phyloP scores from a whole-genome alignment of 192 early-diverging fungal genomes.

The Phlyctochytrium arcticum region DNA sequence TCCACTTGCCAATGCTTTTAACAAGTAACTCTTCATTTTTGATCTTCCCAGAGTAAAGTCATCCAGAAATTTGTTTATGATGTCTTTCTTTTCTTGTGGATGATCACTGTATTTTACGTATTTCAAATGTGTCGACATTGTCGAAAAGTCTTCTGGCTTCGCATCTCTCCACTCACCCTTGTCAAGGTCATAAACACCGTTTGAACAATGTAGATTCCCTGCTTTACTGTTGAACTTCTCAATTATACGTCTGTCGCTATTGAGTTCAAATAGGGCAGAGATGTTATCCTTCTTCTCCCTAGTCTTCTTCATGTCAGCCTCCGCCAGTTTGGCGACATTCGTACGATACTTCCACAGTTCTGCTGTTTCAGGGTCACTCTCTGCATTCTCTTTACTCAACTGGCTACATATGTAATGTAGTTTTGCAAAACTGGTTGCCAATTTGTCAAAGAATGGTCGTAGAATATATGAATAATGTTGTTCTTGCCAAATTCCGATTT shows the following conservation, averaged over 20 bases:
- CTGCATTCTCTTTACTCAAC: background rate
- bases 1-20: background rate
- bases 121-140: background rate
- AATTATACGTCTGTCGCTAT: background rate
- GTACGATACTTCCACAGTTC: background rate
- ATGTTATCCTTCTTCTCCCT: background rate
- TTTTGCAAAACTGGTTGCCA: background rate
- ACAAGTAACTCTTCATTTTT: background rate
- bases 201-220: background rate
- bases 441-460: background rate
- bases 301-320: background rate
- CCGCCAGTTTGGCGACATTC: no score
- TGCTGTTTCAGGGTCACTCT: background rate
- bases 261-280: background rate
- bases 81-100: background rate
- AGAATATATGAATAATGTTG: background rate
- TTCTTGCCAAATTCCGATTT: background rate
- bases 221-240: background rate
- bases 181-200: background rate
- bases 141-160: background rate
- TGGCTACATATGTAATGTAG: background rate
- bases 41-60: background rate
- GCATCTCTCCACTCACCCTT: background rate
- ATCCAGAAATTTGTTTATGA: background rate
- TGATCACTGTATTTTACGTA: background rate